Evolutionary conservation across 805 yeast genomes (phyloP).

Genomic region (Zygosaccharomyces rouxii): DNA sequence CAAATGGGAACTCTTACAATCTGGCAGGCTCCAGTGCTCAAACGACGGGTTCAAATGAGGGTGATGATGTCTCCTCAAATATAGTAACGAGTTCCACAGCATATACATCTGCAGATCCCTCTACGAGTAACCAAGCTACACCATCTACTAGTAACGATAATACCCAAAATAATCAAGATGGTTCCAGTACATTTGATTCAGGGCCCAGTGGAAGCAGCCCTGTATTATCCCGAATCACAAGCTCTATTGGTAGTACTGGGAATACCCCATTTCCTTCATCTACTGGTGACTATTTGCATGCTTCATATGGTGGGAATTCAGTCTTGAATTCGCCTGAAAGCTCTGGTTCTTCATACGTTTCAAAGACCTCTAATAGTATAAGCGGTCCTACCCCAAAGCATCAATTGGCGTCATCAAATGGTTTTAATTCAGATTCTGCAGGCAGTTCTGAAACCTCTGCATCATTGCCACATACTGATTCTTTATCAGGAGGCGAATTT

Average conservation of each 20-base stretch:
- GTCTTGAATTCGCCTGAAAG: background rate
- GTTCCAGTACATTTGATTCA: background rate
- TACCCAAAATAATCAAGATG: background rate
- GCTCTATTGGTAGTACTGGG: background rate
- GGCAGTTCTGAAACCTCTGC: constrained; percentile 12
- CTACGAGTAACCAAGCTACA: background rate
- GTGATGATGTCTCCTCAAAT: background rate
- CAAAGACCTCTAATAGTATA: background rate
- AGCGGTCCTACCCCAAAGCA: background rate
- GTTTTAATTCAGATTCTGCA: background rate
- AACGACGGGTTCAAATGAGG: background rate
- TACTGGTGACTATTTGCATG: too few relatives aligned
- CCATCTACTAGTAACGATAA: background rate
- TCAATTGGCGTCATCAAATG: background rate
- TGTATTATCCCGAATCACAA: background rate
- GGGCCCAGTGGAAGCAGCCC: background rate
- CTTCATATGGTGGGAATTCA: background rate
- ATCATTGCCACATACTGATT: background rate
- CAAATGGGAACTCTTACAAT: background rate
- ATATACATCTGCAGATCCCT: background rate
- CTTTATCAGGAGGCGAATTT: constrained; percentile 16
- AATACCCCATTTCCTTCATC: background rate
- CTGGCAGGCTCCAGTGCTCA: background rate
- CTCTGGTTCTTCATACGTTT: background rate
- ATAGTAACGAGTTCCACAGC: background rate